phyloP scores from a whole-genome alignment of 257 asterid species.

The Solanum lignicaule region DNA sequence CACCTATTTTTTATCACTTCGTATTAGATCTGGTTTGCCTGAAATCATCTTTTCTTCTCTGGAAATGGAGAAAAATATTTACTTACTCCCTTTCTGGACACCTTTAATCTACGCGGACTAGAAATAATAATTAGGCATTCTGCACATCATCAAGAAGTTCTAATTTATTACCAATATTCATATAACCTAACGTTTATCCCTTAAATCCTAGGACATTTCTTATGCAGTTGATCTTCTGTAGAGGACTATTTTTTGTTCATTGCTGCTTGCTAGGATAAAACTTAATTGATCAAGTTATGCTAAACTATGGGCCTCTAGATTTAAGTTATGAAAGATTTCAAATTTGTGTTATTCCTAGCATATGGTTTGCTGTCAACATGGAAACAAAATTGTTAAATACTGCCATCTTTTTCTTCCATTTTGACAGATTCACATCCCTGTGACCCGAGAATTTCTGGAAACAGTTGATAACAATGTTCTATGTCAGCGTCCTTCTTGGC shows the following conservation, averaged over 20 bases:
- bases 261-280: not conserved
- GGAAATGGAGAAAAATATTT: not conserved
- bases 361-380: not conserved
- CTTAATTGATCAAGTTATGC: not conserved
- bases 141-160: not conserved
- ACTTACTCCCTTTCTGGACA: not conserved
- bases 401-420: not conserved
- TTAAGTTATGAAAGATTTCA: not conserved
- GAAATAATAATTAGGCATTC: not conserved
- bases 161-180: not conserved
- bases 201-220: not conserved
- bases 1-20: not conserved
- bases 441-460: slow-evolving; percentile 77
- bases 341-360: not conserved
- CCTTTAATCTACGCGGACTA: not conserved
- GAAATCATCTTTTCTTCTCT: not conserved
- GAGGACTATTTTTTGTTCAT: not conserved
- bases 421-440: slow-evolving; percentile 52
- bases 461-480: slow-evolving; percentile 68
- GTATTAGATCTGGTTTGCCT: not conserved
- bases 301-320: not conserved
- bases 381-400: not conserved
- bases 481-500: slow-evolving; percentile 74
- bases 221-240: not conserved
- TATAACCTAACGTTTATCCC: not conserved